phyloP scores from a whole-genome alignment of 345 rosid genomes.

The Camelina laxa region DNA sequence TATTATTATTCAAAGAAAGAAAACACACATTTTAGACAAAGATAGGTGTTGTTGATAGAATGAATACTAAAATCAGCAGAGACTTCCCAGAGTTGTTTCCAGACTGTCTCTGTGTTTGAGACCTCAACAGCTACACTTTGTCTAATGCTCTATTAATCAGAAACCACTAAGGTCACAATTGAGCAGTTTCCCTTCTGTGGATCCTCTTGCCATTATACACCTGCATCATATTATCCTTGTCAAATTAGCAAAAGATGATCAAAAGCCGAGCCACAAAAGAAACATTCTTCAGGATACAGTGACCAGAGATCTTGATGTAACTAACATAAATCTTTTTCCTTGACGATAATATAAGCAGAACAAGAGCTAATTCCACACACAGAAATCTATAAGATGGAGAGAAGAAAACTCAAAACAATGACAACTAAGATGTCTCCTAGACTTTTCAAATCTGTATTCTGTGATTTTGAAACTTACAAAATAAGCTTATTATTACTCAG shows the following conservation, averaged over 20 bases:
- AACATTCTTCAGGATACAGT: not conserved
- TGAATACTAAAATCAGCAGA: slow-evolving; percentile 26
- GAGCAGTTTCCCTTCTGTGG: slow-evolving; percentile 19
- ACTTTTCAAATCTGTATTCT: not conserved
- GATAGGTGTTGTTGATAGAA: slow-evolving; percentile 28
- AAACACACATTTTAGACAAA: slow-evolving; percentile 22
- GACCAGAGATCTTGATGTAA: not conserved
- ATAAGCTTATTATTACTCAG: not conserved
- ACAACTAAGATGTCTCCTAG: not conserved
- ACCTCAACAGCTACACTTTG: not conserved
- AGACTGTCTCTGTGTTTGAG: not conserved
- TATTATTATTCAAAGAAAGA: not conserved
- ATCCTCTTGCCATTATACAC: slow-evolving; percentile 13
- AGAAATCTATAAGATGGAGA: not conserved
- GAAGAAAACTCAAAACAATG: not conserved
- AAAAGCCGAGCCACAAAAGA: not conserved
- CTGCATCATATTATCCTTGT: slow-evolving; percentile 28
- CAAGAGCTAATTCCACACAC: not conserved
- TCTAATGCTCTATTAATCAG: slow-evolving; percentile 3
- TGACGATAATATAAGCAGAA: not conserved
- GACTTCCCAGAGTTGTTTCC: slow-evolving; percentile 18
- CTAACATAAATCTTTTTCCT: not conserved
- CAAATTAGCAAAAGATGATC: slow-evolving; percentile 15
- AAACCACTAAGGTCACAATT: not conserved
- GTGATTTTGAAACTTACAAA: not conserved